These are phyloP conservation scores for Colletotrichum tabaci DNA, from an alignment of 2,329 filamentous ascomycete genomes.

Conservation along the genomic window DNA sequence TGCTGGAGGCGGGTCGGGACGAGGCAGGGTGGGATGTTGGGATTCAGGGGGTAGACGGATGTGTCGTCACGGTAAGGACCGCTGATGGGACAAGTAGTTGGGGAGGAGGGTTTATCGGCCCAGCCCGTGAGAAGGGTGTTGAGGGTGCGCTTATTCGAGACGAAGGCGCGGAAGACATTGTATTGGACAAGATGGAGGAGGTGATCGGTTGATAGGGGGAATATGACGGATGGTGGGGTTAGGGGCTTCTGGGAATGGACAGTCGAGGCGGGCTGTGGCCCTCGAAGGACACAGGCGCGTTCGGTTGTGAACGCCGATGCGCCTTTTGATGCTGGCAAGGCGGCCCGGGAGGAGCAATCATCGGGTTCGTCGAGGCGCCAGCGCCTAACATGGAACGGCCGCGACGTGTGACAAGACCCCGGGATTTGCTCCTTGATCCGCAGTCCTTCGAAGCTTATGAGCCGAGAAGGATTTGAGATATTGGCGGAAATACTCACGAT, in stretches of 20 bases:
- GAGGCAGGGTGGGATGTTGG: constrained; percentile 33
- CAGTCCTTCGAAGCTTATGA: constrained; percentile 10
- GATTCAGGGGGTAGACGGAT: constrained; percentile 30
- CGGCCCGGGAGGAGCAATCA: background rate
- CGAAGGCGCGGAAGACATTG: constrained; percentile 37
- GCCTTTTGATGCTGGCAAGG: background rate
- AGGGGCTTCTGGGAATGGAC: constrained; percentile 3
- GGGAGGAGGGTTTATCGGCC: background rate
- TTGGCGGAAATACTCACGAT: constrained; percentile 19
- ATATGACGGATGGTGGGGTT: constrained; percentile 7
- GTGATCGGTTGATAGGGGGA: constrained; percentile 26
- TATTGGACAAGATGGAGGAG: constrained; percentile 36
- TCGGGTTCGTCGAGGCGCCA: constrained; percentile 29
- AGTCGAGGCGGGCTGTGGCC: background rate
- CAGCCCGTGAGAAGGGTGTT: constrained; percentile 23
- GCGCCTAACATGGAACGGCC: constrained; percentile 22
- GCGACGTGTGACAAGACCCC: background rate
- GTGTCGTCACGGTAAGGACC: constrained; percentile 30
- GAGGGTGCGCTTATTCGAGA: constrained; percentile 21
- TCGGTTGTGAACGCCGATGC: background rate
- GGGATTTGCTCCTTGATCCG: constrained; percentile 5
- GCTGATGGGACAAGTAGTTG: constrained; percentile 17
- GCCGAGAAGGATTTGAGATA: background rate
- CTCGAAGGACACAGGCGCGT: background rate
- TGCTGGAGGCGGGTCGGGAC: constrained; percentile 22